Evolutionary conservation across 306 rosid genomes (phyloP), one percentile per base, ranked within the genome.

Genomic region (Acacia acuminata): DNA sequence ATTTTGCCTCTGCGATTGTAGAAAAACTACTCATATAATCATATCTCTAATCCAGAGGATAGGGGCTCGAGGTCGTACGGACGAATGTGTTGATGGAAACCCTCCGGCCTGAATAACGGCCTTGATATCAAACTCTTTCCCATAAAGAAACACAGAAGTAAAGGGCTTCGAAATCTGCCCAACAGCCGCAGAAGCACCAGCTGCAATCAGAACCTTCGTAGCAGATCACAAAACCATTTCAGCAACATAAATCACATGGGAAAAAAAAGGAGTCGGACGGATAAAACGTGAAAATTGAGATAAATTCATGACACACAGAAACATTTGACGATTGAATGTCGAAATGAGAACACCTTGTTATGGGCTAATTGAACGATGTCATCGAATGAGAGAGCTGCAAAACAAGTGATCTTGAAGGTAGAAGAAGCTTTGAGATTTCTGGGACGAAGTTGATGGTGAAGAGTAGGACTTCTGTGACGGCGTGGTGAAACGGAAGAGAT

Each of bases 11-110:
- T 30, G 14, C 0, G 2, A 25, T 63, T 14, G 4, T 8, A 64
- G 11, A 30, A 30, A 10, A 65, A 16, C 19, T 7, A 32, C 22
- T 32, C 5, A 32, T 13, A 24, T 7, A 65, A 15, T 7, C 2
- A 68, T 19, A 27, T 27, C 27, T 38, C 27, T 38, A 8, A 38
- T 32, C 30, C 27, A 68, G 4, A 10, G 50, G 16, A 43, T 12
- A 12, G 34, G 73, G 72, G 47, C 42, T 1, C 16, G 55, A 51
- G 73, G 22, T 30, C 92, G 83, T 91, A 95, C 99, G 58, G 99
- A 93, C 80, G 99, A 92, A 85, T 95, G 99, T 20, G 97, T 81
- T 5, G 99, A 95, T 64, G 99, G 98, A 82, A 95, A 95, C 53
- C 99, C 99, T 76, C 98, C 99, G 32, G 98, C 90, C 73, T 88